Conservation (phyloP, 2,329 filamentous ascomycete species). For the Passalora sequoiae region DNA sequence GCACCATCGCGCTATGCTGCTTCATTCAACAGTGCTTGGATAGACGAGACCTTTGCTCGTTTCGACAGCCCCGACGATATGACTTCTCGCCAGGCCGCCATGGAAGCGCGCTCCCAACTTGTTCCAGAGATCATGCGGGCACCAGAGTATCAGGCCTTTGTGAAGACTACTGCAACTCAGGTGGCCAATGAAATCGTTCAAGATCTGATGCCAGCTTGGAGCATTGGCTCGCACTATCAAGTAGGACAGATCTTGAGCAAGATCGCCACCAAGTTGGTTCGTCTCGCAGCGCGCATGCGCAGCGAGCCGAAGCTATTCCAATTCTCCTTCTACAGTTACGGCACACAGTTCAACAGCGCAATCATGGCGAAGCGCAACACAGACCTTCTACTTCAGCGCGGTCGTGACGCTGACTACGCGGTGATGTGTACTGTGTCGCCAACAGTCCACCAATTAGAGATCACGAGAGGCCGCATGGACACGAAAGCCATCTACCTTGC, state of each 20-base stretch:
- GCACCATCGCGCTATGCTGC: conserved; percentile 2
- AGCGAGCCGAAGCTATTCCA: conserved; percentile 9
- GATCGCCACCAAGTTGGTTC: conserved; percentile 7
- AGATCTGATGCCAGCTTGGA: conserved; percentile 7
- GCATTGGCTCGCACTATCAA: background rate
- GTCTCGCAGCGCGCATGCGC: conserved; percentile 11
- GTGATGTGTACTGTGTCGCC: background rate
- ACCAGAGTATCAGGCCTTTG: conserved; percentile 1
- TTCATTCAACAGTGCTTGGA: conserved; percentile 6
- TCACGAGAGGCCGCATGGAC: background rate
- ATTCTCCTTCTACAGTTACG: conserved; percentile 8
- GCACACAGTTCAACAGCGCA: conserved; percentile 1
- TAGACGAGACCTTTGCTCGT: conserved; percentile 3
- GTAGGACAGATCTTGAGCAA: conserved; percentile 1
- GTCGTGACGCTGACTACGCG: background rate
- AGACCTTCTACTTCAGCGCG: background rate
- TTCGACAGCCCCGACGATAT: conserved; percentile 3
- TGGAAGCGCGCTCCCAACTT: background rate
- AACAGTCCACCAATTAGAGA: background rate
- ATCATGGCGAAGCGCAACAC: conserved; percentile 2
- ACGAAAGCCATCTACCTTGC: background rate
- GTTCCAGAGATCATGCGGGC: background rate
- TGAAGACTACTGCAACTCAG: background rate
- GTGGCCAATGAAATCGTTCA: conserved; percentile 4
- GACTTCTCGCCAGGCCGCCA: conserved; percentile 1